Conservation (phyloP, 768 basidiomycete species). For the Arthromyces matolae region DNA sequence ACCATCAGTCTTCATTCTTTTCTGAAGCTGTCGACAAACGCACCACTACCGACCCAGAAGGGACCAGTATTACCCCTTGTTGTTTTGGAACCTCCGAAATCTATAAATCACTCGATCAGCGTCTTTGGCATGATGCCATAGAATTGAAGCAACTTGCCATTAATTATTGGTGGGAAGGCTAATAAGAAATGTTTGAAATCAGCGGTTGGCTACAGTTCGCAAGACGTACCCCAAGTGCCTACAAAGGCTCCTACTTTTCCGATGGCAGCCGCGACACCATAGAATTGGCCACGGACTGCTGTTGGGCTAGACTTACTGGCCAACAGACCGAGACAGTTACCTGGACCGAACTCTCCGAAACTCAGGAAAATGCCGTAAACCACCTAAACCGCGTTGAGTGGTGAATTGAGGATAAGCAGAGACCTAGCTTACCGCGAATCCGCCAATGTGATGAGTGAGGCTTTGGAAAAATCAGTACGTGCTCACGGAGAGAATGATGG, state of each 20-base stretch:
- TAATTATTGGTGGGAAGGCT: conserved; percentile 69
- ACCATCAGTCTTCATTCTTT: too few species aligned
- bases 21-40: too few species aligned
- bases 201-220: neutral
- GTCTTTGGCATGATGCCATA: conserved; percentile 1
- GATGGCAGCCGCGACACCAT: conserved; percentile 80
- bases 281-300: conserved; percentile 80
- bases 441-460: conserved; percentile 64
- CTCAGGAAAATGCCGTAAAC: conserved; percentile 89
- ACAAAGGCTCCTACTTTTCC: conserved; percentile 85
- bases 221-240: conserved; percentile 68
- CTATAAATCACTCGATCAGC: conserved; percentile 26
- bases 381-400: conserved; percentile 37
- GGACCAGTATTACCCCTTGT: conserved; percentile 74
- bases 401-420: neutral
- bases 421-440: conserved; percentile 55
- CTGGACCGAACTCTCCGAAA: conserved; percentile 87
- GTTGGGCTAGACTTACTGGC: conserved; percentile 86
- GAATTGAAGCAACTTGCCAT: conserved; percentile 34
- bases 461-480: conserved; percentile 22
- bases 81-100: conserved; percentile 54
- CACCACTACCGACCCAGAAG: conserved; percentile 83
- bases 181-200: neutral
- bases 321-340: conserved; percentile 81
- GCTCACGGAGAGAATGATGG: neutral